These are phyloP conservation scores for Trichoderma reesei DNA, from an alignment of 495 filamentous ascomycete genomes.

Conservation along the genomic window DNA sequence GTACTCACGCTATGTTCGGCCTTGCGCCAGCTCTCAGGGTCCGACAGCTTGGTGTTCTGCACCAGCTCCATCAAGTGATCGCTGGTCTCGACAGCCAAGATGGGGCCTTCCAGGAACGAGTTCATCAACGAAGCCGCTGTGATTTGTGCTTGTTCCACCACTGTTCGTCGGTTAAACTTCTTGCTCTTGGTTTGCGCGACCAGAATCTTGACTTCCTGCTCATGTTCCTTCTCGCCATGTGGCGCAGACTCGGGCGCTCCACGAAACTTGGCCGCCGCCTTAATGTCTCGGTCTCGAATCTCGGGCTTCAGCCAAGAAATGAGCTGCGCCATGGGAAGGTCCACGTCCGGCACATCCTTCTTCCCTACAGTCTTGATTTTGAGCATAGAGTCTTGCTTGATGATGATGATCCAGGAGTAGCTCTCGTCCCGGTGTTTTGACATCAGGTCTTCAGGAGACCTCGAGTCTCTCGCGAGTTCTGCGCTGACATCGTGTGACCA, in stretches of 20 bases:
- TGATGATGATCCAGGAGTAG: conserved; percentile 77
- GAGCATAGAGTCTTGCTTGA: conserved; percentile 67
- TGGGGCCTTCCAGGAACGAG: conserved; percentile 60
- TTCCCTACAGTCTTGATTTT: conserved; percentile 67
- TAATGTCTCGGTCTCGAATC: conserved; percentile 64
- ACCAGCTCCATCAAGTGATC: conserved; percentile 81
- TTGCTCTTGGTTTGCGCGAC: conserved; percentile 72
- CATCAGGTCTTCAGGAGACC: conserved; percentile 66
- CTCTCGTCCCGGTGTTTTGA: conserved; percentile 61
- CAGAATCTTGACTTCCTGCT: conserved; percentile 74
- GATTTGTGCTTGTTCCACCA: conserved; percentile 70
- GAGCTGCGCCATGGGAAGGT: conserved; percentile 65
- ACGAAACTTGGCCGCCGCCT: conserved; percentile 43
- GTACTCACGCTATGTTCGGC: conserved; percentile 70
- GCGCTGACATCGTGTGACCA: conserved; percentile 80
- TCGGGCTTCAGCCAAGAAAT: conserved; percentile 74
- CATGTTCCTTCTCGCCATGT: conserved; percentile 33
- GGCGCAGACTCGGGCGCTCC: conserved; percentile 15
- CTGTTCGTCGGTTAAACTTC: conserved; percentile 76
- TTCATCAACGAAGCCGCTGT: conserved; percentile 53
- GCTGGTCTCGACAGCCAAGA: conserved; percentile 71
- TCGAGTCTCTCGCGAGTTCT: conserved; percentile 71
- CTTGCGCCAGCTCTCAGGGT: conserved; percentile 76
- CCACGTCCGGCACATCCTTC: conserved; percentile 63
- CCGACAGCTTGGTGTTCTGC: conserved; percentile 60